Evolutionary conservation across 306 rosid species (phyloP), one percentile per base, ranked within the genome.

Genomic region (Prunus mongolica): DNA sequence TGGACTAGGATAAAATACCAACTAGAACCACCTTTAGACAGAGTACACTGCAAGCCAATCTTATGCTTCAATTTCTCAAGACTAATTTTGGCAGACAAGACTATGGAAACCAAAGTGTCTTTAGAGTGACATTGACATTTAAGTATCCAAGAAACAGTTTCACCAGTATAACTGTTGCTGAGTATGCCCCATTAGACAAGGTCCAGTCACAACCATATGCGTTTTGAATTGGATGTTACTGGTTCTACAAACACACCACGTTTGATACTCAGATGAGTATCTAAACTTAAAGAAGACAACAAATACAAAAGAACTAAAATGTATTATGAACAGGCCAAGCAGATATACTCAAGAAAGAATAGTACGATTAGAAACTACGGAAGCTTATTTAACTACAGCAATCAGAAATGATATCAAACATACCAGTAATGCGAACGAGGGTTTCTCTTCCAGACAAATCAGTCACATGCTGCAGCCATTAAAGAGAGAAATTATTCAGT

Each of bases 371-470:
- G 41, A 19, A 51, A 51, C 19, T 51, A 16, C 16, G 20, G 56
- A 15, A 51, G 6, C 20, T 38, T 38, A 38, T 38, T 2, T 51
- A 7, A 51, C 56, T 16, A 51, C 19, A 14, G 32, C 56, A 30
- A 27, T 51, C 8, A 50, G 18, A 50, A 1, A 15, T 18, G 3
- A 25, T 8, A 15, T 4, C 32, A 55, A 22, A 55, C 32, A 15
- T 82, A 90, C 93, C 93, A 50, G 94, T 89, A 56, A 89, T 88
- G n/a, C 93, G 90, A 18, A 93, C 93, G 44, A 91, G 91, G 2
- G 98, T 91, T 84, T 93, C 98, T 41, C 96, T 83, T n/a, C 98
- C 98, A 72, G 98, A 93, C 73, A 93, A 67, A 86, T 91, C 98
- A 57, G 98, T 93, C 20, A 93, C 94, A 73, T 93, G 98, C 96